Conservation (phyloP, 1,139 yeast genomes). For the Hyphopichia khmerensis region DNA sequence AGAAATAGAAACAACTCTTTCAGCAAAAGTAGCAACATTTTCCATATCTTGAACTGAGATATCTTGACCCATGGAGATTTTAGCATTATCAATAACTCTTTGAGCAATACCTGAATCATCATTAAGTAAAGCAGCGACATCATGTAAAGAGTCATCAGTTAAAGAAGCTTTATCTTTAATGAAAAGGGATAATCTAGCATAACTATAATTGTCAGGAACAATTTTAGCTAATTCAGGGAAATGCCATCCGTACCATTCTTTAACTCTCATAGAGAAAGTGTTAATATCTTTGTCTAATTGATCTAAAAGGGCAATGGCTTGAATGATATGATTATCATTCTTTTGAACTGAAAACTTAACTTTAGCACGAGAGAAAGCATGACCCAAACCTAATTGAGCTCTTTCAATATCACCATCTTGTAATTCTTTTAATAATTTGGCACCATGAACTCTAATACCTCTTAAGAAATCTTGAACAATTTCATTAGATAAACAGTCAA, state of each 20-base stretch:
- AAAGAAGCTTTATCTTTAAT: constrained; percentile 87
- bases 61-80: constrained; percentile 98
- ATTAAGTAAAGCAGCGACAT: constrained; percentile 80
- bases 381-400: constrained; percentile 98
- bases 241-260: constrained; percentile 99
- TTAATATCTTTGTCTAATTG: constrained; percentile 96
- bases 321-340: constrained; percentile 97
- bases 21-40: constrained; percentile 86
- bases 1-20: constrained; percentile 90
- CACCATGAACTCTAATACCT: constrained; percentile 91
- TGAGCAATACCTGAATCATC: constrained; percentile 96
- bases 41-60: constrained; percentile 84
- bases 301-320: constrained; percentile 95
- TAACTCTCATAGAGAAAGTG: constrained; percentile 96
- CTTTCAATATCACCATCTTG: constrained; percentile 95
- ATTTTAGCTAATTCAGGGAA: constrained; percentile 99
- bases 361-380: constrained; percentile 97
- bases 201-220: constrained; percentile 87
- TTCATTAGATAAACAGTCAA: constrained; percentile 89
- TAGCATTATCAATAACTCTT: constrained; percentile 83
- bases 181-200: constrained; percentile 78
- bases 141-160: constrained; percentile 82
- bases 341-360: constrained; percentile 98
- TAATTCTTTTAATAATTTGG: constrained; percentile 84
- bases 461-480: constrained; percentile 92